Evolutionary conservation across 148 eudicot genomes (phyloP).

Genomic region (Camellia lanceoleosa): DNA sequence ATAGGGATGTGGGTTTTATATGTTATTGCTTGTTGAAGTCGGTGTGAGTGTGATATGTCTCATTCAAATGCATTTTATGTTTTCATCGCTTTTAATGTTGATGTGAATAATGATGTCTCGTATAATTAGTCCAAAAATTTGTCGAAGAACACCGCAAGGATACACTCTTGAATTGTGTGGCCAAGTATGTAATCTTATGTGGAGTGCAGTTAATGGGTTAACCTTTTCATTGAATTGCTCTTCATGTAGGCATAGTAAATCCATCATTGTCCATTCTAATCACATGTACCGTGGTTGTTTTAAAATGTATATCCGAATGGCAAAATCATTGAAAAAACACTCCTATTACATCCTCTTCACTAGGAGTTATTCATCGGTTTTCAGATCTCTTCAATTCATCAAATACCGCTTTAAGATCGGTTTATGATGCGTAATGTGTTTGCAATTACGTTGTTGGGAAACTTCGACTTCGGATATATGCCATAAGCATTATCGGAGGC

Average conservation of each 20-base stretch:
- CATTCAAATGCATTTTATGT: no score
- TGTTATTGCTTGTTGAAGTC: no score
- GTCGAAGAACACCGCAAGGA: neutral
- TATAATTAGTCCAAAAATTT: neutral
- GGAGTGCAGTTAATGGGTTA: neutral
- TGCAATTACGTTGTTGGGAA: conserved; percentile 3
- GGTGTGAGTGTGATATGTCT: no score
- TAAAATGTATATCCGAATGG: conserved; percentile 7
- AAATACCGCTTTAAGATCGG: neutral
- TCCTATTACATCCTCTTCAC: conserved; percentile 6
- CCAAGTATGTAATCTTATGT: neutral
- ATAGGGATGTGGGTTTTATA: no score
- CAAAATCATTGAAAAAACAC: conserved; percentile 5
- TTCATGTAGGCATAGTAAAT: no score
- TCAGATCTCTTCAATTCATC: no score
- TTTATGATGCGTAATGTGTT: conserved; percentile 12
- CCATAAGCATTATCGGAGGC: neutral
- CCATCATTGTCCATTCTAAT: no score
- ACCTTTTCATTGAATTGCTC: neutral
- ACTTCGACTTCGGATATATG: conserved; percentile 7
- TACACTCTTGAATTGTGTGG: neutral
- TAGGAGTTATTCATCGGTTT: no score
- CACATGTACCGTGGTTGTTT: neutral
- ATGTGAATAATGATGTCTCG: no score
- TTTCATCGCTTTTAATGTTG: neutral